Evolutionary conservation across 495 filamentous ascomycete genomes (phyloP).

Genomic region (Zalerion maritima): DNA sequence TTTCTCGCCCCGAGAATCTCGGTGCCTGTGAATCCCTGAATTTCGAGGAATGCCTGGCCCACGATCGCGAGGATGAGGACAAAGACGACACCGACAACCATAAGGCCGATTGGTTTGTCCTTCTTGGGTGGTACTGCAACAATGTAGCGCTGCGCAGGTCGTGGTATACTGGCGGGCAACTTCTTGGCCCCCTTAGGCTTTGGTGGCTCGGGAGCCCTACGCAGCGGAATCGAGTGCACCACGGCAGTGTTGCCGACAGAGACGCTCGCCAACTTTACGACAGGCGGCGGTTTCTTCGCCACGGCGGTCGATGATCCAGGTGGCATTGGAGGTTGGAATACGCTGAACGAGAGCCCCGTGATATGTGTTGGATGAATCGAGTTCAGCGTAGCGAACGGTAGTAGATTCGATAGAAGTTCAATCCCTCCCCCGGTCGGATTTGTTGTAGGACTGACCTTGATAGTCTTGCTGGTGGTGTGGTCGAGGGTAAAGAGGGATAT

Average conservation of each 20-base stretch:
- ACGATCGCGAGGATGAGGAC: conserved; percentile 43
- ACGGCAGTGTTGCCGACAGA: conserved; percentile 74
- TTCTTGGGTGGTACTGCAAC: conserved; percentile 42
- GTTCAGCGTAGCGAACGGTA: conserved; percentile 46
- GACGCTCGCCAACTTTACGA: conserved; percentile 70
- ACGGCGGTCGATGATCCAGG: conserved; percentile 28
- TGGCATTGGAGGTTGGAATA: conserved; percentile 43
- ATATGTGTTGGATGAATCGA: conserved; percentile 74
- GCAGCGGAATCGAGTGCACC: conserved; percentile 75
- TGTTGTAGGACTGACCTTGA: no score
- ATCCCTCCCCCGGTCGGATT: conserved; percentile 20
- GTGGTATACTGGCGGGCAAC: conserved; percentile 26
- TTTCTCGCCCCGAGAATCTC: conserved; percentile 7
- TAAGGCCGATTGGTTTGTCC: conserved; percentile 28
- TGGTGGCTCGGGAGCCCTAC: no score
- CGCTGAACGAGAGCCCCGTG: conserved; percentile 70
- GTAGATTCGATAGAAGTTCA: conserved; percentile 42
- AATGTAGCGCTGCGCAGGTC: conserved; percentile 46
- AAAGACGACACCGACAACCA: conserved; percentile 34
- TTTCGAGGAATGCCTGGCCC: conserved; percentile 51
- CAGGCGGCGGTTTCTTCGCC: conserved; percentile 31
- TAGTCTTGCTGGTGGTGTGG: no score
- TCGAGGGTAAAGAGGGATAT: conserved; percentile 66
- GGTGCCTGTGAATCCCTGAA: conserved; percentile 40
- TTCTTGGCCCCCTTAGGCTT: conserved; percentile 29